Conservation (phyloP, 1,139 yeast genomes). For the Candida pseudocylindracea region DNA sequence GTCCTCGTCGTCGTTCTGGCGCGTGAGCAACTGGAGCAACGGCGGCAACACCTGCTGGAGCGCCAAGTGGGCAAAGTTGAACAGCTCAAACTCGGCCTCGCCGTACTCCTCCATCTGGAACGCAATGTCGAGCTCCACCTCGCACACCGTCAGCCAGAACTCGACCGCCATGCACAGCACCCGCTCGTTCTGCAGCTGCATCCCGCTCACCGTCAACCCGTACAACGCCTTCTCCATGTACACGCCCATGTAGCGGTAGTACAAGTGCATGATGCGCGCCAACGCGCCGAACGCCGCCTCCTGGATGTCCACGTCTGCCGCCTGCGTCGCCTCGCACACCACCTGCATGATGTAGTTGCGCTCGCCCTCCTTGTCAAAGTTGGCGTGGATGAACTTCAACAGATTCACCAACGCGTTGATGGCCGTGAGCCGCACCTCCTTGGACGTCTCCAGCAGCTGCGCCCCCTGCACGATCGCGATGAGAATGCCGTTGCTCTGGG, state of each 20-base stretch:
- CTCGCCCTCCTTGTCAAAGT: conserved; percentile 86
- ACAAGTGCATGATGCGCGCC: conserved; percentile 77
- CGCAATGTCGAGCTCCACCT: conserved; percentile 74
- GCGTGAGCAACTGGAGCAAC: conserved; percentile 50
- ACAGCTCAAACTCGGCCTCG: conserved; percentile 19
- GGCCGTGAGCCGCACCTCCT: conserved; percentile 69
- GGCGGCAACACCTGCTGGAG: conserved; percentile 76
- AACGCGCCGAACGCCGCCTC: conserved; percentile 93
- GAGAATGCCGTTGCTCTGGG: conserved; percentile 79
- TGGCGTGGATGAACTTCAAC: conserved; percentile 67
- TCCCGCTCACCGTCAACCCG: conserved; percentile 75
- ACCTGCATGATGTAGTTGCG: conserved; percentile 96
- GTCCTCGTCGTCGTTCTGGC: conserved; percentile 85
- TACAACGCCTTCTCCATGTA: conserved; percentile 96
- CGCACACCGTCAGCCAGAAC: conserved; percentile 96
- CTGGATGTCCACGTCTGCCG: conserved; percentile 60
- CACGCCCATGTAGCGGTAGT: conserved; percentile 74
- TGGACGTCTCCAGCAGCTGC: conserved; percentile 55
- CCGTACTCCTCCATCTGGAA: conserved; percentile 38
- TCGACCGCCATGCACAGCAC: conserved; percentile 98
- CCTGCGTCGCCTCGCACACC: conserved; percentile 95
- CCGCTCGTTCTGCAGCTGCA: conserved; percentile 68
- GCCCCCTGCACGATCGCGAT: conserved; percentile 97
- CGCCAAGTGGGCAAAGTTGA: conserved; percentile 71
- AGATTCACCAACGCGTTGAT: conserved; percentile 82